Base-by-base conservation (phyloP, 2,329 filamentous ascomycete species). In the Arthrinium puccinioides region DNA sequence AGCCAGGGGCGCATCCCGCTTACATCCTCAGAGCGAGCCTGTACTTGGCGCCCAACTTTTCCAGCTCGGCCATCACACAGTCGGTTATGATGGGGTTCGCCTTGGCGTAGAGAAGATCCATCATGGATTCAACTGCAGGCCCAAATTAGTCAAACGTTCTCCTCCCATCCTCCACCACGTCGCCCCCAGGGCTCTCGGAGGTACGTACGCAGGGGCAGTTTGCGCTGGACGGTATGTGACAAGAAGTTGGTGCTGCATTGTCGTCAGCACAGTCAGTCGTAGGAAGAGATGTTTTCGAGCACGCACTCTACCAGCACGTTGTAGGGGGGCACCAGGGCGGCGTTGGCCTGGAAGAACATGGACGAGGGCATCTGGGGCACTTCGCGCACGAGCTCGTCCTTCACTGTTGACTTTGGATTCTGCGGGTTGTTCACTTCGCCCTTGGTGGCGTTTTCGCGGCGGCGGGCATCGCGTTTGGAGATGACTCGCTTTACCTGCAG, bases 71-170 rank as follows among this genome's bases (percentile, higher is more conserved):
- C 74, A 89, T 82, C 49, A 82, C 81, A 66, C 84, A 89, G 47
- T 78, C 76, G 2, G 88, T 95, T 48, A 97, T 88, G 46, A 92
- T 83, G 14, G 88, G 87, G 16, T 81, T 87, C 59, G 86, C 92
- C 53, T 94, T 94, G 14, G 90, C 90, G 59, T 89, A 94, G 5
- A 98, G 73, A 37, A 86, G 84, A 60, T 96, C 88, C 87, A 96
- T 95, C 69, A 89, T 75, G 2, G 76, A 74, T 28, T 44, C 47
- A 28, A 33, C 31, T 33, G n/a, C 9, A 32, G 1, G 5, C 15
- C 8, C 10, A 9, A 2, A 13, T 24, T 16, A 35, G 21, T 13
- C n/a, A n/a, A n/a, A 33, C 4, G n/a, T 18, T n/a, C 5, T 27
- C 4, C 37, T 47, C 36, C 32, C 32, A 9, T 4, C 19, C 14